A percentile compares a stretch with the other conserved stretches of the same genome.
These are phyloP conservation scores for Lentinula detonsa DNA, from an alignment of 768 basidiomycete species.

Conservation along the genomic window DNA sequence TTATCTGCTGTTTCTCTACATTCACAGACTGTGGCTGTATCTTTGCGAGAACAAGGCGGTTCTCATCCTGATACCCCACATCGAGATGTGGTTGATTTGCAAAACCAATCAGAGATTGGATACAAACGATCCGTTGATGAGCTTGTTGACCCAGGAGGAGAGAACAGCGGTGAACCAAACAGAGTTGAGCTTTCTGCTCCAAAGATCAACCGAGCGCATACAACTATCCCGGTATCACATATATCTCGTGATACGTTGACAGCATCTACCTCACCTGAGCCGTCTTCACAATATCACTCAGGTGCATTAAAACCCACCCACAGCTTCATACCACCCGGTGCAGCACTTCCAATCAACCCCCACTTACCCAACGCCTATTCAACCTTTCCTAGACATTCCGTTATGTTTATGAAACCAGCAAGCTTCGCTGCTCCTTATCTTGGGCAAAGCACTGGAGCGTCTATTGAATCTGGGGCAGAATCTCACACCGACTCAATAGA, in stretches of 20 bases:
- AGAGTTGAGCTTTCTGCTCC: background rate
- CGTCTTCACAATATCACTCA: background rate
- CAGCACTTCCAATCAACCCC: background rate
- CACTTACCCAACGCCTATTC: background rate
- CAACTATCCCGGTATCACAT: background rate
- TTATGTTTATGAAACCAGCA: background rate
- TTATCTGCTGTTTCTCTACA: constrained; percentile 1
- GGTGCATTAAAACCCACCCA: background rate
- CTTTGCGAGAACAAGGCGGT: background rate
- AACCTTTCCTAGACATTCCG: background rate
- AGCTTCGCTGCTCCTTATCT: background rate
- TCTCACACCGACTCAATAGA: too few relatives aligned
- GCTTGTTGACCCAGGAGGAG: background rate
- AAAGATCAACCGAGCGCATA: background rate
- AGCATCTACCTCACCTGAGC: background rate
- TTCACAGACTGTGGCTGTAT: background rate
- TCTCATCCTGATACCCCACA: background rate
- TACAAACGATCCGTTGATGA: background rate
- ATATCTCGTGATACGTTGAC: background rate
- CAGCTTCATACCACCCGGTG: background rate
- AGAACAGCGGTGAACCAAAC: background rate
- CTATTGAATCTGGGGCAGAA: background rate
- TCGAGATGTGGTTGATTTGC: background rate
- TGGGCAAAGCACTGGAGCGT: background rate
- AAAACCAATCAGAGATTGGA: background rate